A percentile compares a stretch with the other conserved stretches of the same genome.
These are phyloP conservation scores for Mortierella sp. DNA, from an alignment of 371 early-diverging fungal species.

Conservation along the genomic window DNA sequence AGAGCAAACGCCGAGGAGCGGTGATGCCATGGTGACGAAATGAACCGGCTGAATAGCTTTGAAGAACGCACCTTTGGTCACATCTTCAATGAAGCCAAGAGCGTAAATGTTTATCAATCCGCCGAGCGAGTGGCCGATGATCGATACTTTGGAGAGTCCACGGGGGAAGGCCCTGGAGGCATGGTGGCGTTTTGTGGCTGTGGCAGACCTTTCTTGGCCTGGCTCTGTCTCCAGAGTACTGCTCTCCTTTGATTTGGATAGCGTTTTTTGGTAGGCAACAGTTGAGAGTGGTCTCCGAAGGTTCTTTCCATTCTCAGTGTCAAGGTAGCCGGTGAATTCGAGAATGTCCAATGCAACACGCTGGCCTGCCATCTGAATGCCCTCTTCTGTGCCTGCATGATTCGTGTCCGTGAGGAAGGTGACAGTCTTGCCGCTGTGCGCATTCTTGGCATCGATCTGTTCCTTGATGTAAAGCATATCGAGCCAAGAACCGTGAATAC, in stretches of 20 bases:
- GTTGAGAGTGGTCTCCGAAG: slow-evolving; percentile 7
- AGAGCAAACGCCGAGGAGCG: slow-evolving; percentile 51
- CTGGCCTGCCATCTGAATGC: slow-evolving; percentile 55
- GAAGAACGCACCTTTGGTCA: slow-evolving; percentile 54
- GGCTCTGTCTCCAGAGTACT: not conserved
- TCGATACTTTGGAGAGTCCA: slow-evolving; percentile 48
- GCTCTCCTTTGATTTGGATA: slow-evolving; percentile 1
- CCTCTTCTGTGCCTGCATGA: slow-evolving; percentile 55
- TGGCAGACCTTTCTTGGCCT: not conserved
- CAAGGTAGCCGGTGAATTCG: slow-evolving; percentile 41
- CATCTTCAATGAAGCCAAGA: slow-evolving; percentile 51
- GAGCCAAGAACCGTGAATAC: slow-evolving; percentile 53
- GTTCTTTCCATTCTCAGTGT: slow-evolving; percentile 34
- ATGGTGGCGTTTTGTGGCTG: slow-evolving; percentile 2
- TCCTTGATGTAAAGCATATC: slow-evolving; percentile 58
- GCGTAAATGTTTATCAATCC: slow-evolving; percentile 56
- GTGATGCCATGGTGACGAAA: slow-evolving; percentile 55
- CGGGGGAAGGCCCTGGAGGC: slow-evolving; percentile 19
- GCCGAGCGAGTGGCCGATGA: slow-evolving; percentile 58
- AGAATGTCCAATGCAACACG: slow-evolving; percentile 51
- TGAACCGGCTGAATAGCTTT: slow-evolving; percentile 39
- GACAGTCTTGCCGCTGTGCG: slow-evolving; percentile 28
- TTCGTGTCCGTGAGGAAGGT: slow-evolving; percentile 54
- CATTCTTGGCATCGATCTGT: slow-evolving; percentile 47
- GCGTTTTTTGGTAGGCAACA: slow-evolving; percentile 4